Evolutionary conservation across 139 green algal species (phyloP).

Genomic region (Ulvella scutata): DNA sequence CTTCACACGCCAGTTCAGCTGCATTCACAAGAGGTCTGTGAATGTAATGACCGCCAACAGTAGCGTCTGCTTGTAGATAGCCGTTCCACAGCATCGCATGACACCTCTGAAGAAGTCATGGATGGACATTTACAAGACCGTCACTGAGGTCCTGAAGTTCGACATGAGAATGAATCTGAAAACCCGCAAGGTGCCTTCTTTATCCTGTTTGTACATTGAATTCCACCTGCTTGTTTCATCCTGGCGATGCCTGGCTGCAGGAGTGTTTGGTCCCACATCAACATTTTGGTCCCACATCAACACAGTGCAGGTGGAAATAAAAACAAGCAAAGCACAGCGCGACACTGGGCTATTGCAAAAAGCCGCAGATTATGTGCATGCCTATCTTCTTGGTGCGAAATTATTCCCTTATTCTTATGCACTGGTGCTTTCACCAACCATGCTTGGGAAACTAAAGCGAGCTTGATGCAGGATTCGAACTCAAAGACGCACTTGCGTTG

Average conservation of each 20-base stretch:
- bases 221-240: too few species aligned
- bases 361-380: constrained; percentile 94
- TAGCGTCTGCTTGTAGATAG: constrained; percentile 31
- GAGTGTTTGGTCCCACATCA: too few species aligned
- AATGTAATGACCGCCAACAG: too few species aligned
- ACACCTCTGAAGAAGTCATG: constrained; percentile 91
- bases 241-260: too few species aligned
- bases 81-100: constrained; percentile 84
- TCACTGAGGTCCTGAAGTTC: constrained; percentile 93
- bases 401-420: neutral
- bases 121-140: constrained; percentile 89
- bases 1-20: neutral
- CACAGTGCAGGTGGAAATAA: constrained; percentile 85
- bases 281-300: too few species aligned
- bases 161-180: constrained; percentile 99
- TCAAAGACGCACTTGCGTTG: constrained; percentile 88
- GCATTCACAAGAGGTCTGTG: too few species aligned
- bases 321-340: constrained; percentile 67
- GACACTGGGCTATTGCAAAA: constrained; percentile 82
- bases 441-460: too few species aligned
- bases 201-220: too few species aligned
- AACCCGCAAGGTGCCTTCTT: constrained; percentile 65
- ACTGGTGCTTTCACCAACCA: neutral
- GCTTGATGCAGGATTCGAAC: constrained; percentile 48
- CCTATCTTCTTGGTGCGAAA: constrained; percentile 76